Percentiles rank a stretch among this genome's conserved stretches.
Evolutionary conservation across 1,284 basidiomycete genomes (phyloP).

Genomic region (Heterobasidion irregulare): DNA sequence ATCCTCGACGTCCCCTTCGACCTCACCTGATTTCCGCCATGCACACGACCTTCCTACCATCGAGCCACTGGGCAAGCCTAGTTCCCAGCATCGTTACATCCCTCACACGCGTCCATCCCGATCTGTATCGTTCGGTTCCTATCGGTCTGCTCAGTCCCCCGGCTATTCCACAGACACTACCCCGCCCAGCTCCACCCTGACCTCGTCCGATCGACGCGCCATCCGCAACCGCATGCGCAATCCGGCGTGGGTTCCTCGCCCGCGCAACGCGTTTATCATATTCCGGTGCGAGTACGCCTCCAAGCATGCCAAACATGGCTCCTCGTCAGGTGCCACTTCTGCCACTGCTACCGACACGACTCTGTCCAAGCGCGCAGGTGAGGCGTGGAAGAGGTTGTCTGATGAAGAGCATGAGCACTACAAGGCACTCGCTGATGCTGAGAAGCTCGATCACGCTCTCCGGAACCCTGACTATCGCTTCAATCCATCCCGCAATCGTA

Average conservation of each 20-base stretch:
- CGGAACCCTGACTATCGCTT: constrained; percentile 54
- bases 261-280: constrained; percentile 84
- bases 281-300: constrained; percentile 71
- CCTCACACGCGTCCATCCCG: no score
- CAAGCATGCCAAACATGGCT: constrained; percentile 19
- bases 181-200: constrained; percentile 1
- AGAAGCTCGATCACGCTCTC: constrained; percentile 44
- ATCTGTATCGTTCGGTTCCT: no score
- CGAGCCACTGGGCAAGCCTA: background rate
- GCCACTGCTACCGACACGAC: constrained; percentile 24
- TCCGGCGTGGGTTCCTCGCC: constrained; percentile 70
- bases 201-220: constrained; percentile 16
- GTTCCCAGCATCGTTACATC: no score
- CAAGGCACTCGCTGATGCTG: constrained; percentile 38
- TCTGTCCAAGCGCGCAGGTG: constrained; percentile 54
- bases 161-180: background rate
- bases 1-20: background rate
- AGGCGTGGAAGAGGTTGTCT: constrained; percentile 48
- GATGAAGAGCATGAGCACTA: constrained; percentile 37
- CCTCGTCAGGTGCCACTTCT: constrained; percentile 14
- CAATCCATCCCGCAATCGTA: constrained; percentile 28
- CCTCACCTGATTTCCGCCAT: background rate
- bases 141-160: background rate
- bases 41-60: background rate
- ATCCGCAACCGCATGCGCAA: constrained; percentile 25